These are phyloP conservation scores for Hirsutella thompsonii DNA, from an alignment of 2,329 filamentous ascomycete species.

Conservation along the genomic window DNA sequence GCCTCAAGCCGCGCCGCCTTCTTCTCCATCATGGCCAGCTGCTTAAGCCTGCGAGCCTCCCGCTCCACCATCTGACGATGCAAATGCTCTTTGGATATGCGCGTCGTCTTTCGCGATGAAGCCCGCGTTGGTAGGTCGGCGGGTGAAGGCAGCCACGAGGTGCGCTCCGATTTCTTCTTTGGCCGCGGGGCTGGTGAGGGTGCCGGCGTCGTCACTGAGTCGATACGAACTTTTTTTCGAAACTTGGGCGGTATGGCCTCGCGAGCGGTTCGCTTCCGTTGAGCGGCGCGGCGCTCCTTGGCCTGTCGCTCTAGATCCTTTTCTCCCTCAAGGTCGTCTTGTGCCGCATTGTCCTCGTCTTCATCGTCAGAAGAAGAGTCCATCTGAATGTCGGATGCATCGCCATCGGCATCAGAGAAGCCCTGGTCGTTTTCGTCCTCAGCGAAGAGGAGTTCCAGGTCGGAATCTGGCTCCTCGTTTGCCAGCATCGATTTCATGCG, in stretches of 20 bases:
- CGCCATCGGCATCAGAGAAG: constrained; percentile 55
- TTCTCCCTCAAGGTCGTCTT: constrained; percentile 72
- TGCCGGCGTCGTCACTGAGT: constrained; percentile 30
- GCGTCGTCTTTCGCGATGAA: constrained; percentile 44
- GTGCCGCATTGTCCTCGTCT: constrained; percentile 66
- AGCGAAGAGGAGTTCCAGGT: constrained; percentile 63
- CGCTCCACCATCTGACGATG: constrained; percentile 64
- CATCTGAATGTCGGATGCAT: constrained; percentile 67
- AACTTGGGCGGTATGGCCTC: constrained; percentile 59
- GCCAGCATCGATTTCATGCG: constrained; percentile 69
- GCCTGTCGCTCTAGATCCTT: constrained; percentile 71
- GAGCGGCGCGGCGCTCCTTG: constrained; percentile 51
- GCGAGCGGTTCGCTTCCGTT: constrained; percentile 68
- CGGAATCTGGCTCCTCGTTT: constrained; percentile 56
- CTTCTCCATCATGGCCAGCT: constrained; percentile 54
- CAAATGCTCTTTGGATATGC: constrained; percentile 46
- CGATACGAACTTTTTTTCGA: constrained; percentile 66
- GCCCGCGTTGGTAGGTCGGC: constrained; percentile 45
- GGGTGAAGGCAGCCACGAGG: constrained; percentile 42
- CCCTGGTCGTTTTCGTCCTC: constrained; percentile 58
- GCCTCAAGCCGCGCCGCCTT: constrained; percentile 60
- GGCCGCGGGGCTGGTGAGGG: constrained; percentile 35
- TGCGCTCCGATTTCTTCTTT: constrained; percentile 48
- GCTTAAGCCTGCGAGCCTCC: constrained; percentile 56
- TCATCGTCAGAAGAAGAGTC: constrained; percentile 78